Conservation (phyloP, 225 moss, liverwort and hornwort species). For the Lunularia cruciata region DNA sequence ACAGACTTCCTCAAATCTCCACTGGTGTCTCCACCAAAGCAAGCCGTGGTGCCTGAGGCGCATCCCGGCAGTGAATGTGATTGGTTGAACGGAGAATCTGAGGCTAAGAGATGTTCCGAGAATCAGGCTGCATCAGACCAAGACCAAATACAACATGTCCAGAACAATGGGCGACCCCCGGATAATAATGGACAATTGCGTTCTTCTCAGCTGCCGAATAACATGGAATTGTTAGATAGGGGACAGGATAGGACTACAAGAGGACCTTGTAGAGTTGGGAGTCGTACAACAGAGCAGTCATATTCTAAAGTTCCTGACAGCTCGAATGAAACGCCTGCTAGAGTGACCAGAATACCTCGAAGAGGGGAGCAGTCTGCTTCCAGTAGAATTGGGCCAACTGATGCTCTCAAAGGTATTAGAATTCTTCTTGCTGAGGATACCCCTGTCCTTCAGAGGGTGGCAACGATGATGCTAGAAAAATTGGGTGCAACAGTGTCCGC, state of each 20-base stretch:
- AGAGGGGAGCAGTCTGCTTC: conserved; percentile 8
- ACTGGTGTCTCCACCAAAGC: neutral
- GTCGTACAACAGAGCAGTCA: neutral
- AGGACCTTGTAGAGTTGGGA: neutral
- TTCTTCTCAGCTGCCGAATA: neutral
- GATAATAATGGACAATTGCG: neutral
- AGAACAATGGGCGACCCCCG: neutral
- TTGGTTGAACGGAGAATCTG: neutral
- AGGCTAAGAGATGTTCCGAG: neutral
- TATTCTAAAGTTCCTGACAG: neutral
- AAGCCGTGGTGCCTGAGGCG: neutral
- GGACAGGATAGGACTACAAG: neutral
- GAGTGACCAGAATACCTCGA: neutral
- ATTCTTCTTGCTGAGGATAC: conserved; percentile 85
- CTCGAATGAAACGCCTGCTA: neutral
- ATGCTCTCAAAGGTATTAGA: conserved; percentile 67
- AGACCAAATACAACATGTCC: neutral
- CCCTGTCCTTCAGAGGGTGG: conserved; percentile 72
- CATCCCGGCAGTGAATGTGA: neutral
- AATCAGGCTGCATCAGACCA: neutral
- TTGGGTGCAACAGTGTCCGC: conserved; percentile 69
- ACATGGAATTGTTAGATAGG: neutral
- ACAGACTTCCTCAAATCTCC: neutral
- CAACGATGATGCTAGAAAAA: conserved; percentile 79
- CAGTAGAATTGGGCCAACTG: conserved; percentile 53